These are phyloP conservation scores for Fusarium sulawesiense DNA, from an alignment of 2,329 filamentous ascomycete species.

Conservation along the genomic window DNA sequence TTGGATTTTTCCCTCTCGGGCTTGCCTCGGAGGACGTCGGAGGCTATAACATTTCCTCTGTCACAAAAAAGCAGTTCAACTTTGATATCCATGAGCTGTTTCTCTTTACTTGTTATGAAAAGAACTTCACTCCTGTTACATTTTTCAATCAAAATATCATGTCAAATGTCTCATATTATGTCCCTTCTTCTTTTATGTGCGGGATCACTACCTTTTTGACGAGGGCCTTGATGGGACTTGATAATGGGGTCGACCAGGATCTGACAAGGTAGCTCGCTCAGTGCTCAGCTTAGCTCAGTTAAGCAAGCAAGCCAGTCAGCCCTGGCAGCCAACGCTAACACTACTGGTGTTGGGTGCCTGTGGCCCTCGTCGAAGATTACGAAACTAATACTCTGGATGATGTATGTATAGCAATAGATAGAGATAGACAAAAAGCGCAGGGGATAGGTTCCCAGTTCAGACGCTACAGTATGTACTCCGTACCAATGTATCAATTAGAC, in stretches of 20 bases:
- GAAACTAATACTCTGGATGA: slow-evolving; percentile 31
- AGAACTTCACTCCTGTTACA: slow-evolving; percentile 46
- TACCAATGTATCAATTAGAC: slow-evolving; percentile 8
- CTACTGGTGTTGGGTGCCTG: slow-evolving; percentile 4
- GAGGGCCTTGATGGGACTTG: slow-evolving; percentile 19
- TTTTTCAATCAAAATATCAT: slow-evolving; percentile 32
- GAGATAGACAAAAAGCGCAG: slow-evolving; percentile 19
- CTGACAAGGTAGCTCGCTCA: neutral
- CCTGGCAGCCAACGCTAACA: slow-evolving; percentile 1
- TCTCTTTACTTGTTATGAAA: slow-evolving; percentile 27
- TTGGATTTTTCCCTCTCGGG: slow-evolving; percentile 49
- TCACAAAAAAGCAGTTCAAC: slow-evolving; percentile 42
- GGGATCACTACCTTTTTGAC: slow-evolving; percentile 16
- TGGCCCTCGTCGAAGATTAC: slow-evolving; percentile 16
- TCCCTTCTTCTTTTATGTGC: slow-evolving; percentile 13
- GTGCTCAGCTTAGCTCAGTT: neutral
- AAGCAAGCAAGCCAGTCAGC: slow-evolving; percentile 5
- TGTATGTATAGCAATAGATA: slow-evolving; percentile 30
- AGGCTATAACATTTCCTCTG: slow-evolving; percentile 33
- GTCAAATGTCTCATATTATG: slow-evolving; percentile 26
- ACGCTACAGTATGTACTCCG: neutral
- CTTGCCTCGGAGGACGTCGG: slow-evolving; percentile 45
- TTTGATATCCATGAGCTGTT: slow-evolving; percentile 35
- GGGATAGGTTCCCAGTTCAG: slow-evolving; percentile 12
- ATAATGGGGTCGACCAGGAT: slow-evolving; percentile 23